These are phyloP conservation scores for Naganishia onofrii DNA, from an alignment of 768 basidiomycete species.

Conservation along the genomic window DNA sequence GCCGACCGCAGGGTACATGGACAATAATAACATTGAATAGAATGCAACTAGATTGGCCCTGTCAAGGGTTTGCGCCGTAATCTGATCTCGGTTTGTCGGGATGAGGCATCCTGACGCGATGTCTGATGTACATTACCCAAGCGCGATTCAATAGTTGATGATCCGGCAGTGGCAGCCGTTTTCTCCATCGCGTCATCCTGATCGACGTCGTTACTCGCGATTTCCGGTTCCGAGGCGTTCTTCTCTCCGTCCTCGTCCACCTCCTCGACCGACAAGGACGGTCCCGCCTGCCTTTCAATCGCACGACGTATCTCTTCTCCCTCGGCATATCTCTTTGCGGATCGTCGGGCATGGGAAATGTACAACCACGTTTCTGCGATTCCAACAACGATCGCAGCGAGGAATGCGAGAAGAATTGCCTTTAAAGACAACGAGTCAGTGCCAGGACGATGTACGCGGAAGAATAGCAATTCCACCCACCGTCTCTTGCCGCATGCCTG, in stretches of 20 bases:
- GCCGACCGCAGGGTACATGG: neutral
- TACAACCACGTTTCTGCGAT: conserved; percentile 28
- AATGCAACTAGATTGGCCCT: too few species aligned
- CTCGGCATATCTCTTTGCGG: neutral
- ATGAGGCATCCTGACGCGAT: neutral
- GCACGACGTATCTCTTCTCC: neutral
- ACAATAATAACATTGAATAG: neutral
- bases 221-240: too few species aligned
- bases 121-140: neutral
- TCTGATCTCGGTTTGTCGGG: neutral
- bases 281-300: neutral
- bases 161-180: too few species aligned
- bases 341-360: neutral
- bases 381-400: conserved; percentile 4
- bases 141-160: too few species aligned
- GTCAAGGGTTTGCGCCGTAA: conserved; percentile 6
- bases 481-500: conserved; percentile 20
- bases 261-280: neutral
- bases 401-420: conserved; percentile 24
- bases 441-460: neutral
- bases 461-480: neutral
- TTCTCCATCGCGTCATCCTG: too few species aligned
- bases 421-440: neutral
- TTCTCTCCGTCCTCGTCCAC: neutral
- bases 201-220: too few species aligned